Evolutionary conservation across 371 early-diverging fungal genomes (phyloP).

Genomic region (Choanephora cucurbitarum): DNA sequence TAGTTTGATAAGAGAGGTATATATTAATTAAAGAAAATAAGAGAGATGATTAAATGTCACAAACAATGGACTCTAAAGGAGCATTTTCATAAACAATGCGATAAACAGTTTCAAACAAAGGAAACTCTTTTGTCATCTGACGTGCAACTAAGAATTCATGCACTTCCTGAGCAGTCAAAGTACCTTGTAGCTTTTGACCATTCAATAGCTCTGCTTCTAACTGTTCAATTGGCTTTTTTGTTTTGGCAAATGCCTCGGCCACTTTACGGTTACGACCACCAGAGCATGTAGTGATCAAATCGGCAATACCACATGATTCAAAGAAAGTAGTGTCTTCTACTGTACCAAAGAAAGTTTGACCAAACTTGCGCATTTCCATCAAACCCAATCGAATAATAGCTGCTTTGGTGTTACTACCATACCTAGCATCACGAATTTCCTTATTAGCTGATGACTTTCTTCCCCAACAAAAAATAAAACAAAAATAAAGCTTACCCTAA

Average conservation of each 20-base stretch:
- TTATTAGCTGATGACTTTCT: neutral
- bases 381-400: conserved; percentile 97
- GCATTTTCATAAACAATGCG: conserved; percentile 81
- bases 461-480: conserved; percentile 10
- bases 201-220: conserved; percentile 91
- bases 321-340: conserved; percentile 92
- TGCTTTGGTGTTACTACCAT: conserved; percentile 96
- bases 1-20: no score
- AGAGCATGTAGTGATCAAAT: conserved; percentile 94
- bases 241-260: conserved; percentile 88
- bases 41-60: conserved; percentile 18
- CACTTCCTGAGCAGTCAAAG: conserved; percentile 90
- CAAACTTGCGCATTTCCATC: conserved; percentile 96
- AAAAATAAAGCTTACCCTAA: conserved; percentile 51
- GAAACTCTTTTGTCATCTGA: conserved; percentile 75
- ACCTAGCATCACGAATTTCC: conserved; percentile 48
- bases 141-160: conserved; percentile 74
- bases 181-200: conserved; percentile 98
- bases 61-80: conserved; percentile 40
- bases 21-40: no score
- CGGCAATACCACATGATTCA: conserved; percentile 96
- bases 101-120: conserved; percentile 88
- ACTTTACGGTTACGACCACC: conserved; percentile 97
- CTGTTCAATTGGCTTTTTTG: conserved; percentile 87
- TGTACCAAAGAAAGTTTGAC: conserved; percentile 76